These are phyloP conservation scores for Cercospora zeae-maydis DNA, from an alignment of 2,329 filamentous ascomycete genomes.

Conservation along the genomic window DNA sequence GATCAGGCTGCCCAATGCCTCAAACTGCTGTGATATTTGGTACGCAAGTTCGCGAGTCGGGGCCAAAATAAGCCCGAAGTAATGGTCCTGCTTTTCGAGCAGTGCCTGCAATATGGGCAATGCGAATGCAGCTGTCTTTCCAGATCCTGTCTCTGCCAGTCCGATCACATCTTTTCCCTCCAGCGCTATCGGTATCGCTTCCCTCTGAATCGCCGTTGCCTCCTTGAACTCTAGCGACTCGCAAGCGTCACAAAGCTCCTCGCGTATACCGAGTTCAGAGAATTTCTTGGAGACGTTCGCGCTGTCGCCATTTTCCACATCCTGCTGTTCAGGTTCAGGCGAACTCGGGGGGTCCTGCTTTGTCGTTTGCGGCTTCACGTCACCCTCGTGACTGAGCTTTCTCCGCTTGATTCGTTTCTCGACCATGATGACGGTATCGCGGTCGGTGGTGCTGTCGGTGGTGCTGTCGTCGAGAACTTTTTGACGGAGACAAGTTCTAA, in stretches of 20 bases:
- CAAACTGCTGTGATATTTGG: constrained; percentile 84
- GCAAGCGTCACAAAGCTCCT: constrained; percentile 86
- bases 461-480: constrained; percentile 1
- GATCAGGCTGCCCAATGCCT: constrained; percentile 81
- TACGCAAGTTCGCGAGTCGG: constrained; percentile 91
- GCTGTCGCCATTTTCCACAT: constrained; percentile 26
- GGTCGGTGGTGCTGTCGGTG: background rate
- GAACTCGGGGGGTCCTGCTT: background rate
- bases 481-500: constrained; percentile 1
- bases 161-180: constrained; percentile 84
- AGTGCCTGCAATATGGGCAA: constrained; percentile 88
- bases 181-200: constrained; percentile 78
- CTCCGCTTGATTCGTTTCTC: constrained; percentile 40
- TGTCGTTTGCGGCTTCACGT: background rate
- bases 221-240: constrained; percentile 73
- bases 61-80: constrained; percentile 86
- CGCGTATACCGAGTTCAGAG: constrained; percentile 72
- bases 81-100: constrained; percentile 77
- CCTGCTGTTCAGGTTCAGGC: constrained; percentile 20
- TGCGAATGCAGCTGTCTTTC: constrained; percentile 94
- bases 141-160: constrained; percentile 88
- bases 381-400: constrained; percentile 35
- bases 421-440: constrained; percentile 34
- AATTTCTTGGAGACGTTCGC: constrained; percentile 52
- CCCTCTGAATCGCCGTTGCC: constrained; percentile 83